These are phyloP conservation scores for Phytophthora sp. DNA, from an alignment of 352 stramenopile genomes.

Conservation along the genomic window DNA sequence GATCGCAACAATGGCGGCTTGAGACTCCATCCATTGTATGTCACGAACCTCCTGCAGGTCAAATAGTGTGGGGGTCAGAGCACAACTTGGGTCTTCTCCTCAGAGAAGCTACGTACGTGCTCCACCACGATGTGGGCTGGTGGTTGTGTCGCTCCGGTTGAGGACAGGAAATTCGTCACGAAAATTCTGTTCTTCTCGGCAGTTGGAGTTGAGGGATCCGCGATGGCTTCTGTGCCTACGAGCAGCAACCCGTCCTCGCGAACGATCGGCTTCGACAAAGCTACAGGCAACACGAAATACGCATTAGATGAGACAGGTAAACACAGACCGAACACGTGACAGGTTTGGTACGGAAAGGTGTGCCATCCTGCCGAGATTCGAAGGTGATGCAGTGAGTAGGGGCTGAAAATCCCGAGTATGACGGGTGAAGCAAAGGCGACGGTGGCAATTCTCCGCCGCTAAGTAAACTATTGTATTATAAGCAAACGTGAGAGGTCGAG, in stretches of 20 bases:
- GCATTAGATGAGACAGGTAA: background rate
- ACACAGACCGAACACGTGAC: background rate
- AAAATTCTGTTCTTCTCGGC: conserved; percentile 64
- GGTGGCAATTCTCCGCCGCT: conserved; percentile 5
- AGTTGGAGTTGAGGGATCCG: conserved; percentile 1
- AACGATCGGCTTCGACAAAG: conserved; percentile 76
- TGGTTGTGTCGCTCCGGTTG: conserved; percentile 22
- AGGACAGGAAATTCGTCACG: conserved; percentile 52
- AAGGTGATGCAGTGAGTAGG: conserved; percentile 42
- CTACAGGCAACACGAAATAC: conserved; percentile 41
- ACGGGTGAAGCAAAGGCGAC: conserved; percentile 13
- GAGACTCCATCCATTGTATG: conserved; percentile 63
- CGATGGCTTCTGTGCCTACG: conserved; percentile 62
- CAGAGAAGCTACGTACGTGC: conserved; percentile 38
- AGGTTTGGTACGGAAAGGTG: conserved; percentile 45
- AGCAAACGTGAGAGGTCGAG: background rate
- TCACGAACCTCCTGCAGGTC: conserved; percentile 72
- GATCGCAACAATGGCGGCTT: conserved; percentile 61
- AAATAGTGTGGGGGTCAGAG: conserved; percentile 8
- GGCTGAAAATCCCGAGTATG: conserved; percentile 8
- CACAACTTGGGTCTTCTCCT: background rate
- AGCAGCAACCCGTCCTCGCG: conserved; percentile 77
- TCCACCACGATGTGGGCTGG: conserved; percentile 45
- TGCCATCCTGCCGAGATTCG: conserved; percentile 36
- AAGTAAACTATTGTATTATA: conserved; percentile 8